Conservation (phyloP, 805 yeast genomes). For the Huiozyma sinensis region DNA sequence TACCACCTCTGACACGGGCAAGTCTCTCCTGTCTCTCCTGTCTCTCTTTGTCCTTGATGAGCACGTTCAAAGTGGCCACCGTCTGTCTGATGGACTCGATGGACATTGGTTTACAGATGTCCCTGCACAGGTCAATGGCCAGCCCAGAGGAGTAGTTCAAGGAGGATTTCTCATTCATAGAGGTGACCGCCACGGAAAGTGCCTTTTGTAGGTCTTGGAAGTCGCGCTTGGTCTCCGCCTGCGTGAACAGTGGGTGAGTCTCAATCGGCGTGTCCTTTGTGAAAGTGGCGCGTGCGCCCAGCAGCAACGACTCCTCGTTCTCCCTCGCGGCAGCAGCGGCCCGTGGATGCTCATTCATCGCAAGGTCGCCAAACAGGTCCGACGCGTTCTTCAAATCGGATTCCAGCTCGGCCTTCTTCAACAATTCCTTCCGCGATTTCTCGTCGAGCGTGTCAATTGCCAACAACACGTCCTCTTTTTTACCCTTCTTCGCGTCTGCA, state of each 20-base stretch:
- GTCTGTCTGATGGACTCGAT: constrained; percentile 80
- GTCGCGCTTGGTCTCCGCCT: constrained; percentile 70
- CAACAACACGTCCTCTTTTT: constrained; percentile 32
- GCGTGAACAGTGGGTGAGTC: constrained; percentile 65
- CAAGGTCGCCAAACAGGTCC: constrained; percentile 70
- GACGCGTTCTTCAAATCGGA: constrained; percentile 91
- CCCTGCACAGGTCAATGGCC: constrained; percentile 80
- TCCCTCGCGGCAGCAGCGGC: constrained; percentile 30
- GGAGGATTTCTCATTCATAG: constrained; percentile 48
- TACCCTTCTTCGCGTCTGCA: constrained; percentile 17
- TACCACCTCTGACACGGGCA: constrained; percentile 65
- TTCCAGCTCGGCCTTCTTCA: constrained; percentile 69
- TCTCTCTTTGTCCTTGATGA: constrained; percentile 75
- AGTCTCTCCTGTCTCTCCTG: constrained; percentile 83
- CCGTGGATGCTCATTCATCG: constrained; percentile 40
- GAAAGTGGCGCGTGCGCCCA: constrained; percentile 20
- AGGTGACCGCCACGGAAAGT: constrained; percentile 48
- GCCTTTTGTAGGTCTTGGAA: constrained; percentile 70
- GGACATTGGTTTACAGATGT: constrained; percentile 67
- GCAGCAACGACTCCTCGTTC: constrained; percentile 25
- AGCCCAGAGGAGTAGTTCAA: constrained; percentile 63
- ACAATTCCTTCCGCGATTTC: constrained; percentile 59
- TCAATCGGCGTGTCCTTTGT: constrained; percentile 48
- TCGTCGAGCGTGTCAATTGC: constrained; percentile 65
- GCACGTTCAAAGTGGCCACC: constrained; percentile 69